Evolutionary conservation across 1,139 yeast species (phyloP).

Genomic region (Lodderomyces orthopsilosis): DNA sequence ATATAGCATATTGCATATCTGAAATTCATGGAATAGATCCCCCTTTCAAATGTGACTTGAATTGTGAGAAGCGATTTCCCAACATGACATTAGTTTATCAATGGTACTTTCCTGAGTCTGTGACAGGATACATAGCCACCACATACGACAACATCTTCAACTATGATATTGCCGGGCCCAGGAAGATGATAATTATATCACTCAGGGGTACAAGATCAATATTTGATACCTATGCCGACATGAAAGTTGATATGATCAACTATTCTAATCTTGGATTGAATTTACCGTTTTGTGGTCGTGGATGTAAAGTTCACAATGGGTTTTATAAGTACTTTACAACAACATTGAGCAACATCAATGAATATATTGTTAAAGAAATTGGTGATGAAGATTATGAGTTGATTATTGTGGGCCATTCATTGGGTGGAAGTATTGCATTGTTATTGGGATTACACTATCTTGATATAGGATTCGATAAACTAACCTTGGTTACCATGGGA

Average conservation of each 20-base stretch:
- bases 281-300: slow-evolving; percentile 31
- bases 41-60: slow-evolving; percentile 47
- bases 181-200: slow-evolving; percentile 37
- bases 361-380: slow-evolving; percentile 24
- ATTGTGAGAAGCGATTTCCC: slow-evolving; percentile 40
- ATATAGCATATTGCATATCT: slow-evolving; percentile 50
- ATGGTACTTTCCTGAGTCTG: slow-evolving; percentile 45
- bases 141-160: slow-evolving; percentile 29
- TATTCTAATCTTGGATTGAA: slow-evolving; percentile 26
- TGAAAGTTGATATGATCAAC: slow-evolving; percentile 37
- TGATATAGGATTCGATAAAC: slow-evolving; percentile 31
- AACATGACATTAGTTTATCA: slow-evolving; percentile 42
- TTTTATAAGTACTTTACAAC: slow-evolving; percentile 34
- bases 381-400: slow-evolving; percentile 29
- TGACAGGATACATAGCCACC: slow-evolving; percentile 39
- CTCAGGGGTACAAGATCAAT: slow-evolving; percentile 50
- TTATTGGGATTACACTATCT: slow-evolving; percentile 38
- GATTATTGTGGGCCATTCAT: slow-evolving; percentile 47
- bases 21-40: slow-evolving; percentile 28
- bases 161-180: slow-evolving; percentile 14
- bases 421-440: slow-evolving; percentile 50
- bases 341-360: slow-evolving; percentile 30
- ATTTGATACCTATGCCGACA: slow-evolving; percentile 44
- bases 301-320: slow-evolving; percentile 49
- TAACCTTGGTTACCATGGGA: slow-evolving; percentile 47